Evolutionary conservation across 2,329 filamentous ascomycete species (phyloP).

Genomic region (Aspergillus hiratsukae): DNA sequence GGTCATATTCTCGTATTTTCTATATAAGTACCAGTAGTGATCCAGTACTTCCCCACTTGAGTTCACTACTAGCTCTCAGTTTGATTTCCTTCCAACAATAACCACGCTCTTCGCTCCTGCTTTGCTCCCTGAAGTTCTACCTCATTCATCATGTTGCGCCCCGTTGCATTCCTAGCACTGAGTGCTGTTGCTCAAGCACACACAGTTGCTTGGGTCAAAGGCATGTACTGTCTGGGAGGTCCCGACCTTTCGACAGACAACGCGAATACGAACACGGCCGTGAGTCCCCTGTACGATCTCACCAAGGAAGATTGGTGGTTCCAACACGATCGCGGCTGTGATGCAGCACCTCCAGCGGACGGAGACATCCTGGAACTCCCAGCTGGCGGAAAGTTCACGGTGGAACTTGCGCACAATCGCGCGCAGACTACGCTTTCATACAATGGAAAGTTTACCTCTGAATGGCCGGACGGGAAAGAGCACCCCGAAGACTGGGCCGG

Average conservation of each 20-base stretch:
- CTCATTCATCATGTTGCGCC: not conserved
- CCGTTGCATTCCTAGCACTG: not conserved
- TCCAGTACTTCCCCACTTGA: no score
- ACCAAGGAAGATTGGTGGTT: slow-evolving; percentile 48
- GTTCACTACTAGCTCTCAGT: not conserved
- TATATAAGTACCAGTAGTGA: no score
- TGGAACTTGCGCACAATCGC: slow-evolving; percentile 50
- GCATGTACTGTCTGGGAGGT: slow-evolving; percentile 40
- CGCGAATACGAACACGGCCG: slow-evolving; percentile 43
- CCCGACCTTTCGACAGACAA: slow-evolving; percentile 28
- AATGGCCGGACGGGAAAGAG: slow-evolving; percentile 47
- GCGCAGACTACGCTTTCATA: slow-evolving; percentile 47
- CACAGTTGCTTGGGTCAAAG: slow-evolving; percentile 34
- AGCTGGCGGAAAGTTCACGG: slow-evolving; percentile 46
- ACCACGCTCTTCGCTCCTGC: not conserved
- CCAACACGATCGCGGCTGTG: slow-evolving; percentile 47
- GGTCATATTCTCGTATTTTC: no score
- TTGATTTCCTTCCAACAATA: not conserved
- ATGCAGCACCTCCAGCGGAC: slow-evolving; percentile 34
- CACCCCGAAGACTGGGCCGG: slow-evolving; percentile 47
- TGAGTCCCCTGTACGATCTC: slow-evolving; percentile 47
- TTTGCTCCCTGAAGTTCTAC: not conserved
- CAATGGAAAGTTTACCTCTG: slow-evolving; percentile 32
- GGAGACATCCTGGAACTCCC: slow-evolving; percentile 44
- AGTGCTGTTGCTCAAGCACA: slow-evolving; percentile 27